Percentiles rank a stretch among this genome's conserved stretches.
Conservation (phyloP, 2,329 filamentous ascomycete genomes). For the Periconia digitata region DNA sequence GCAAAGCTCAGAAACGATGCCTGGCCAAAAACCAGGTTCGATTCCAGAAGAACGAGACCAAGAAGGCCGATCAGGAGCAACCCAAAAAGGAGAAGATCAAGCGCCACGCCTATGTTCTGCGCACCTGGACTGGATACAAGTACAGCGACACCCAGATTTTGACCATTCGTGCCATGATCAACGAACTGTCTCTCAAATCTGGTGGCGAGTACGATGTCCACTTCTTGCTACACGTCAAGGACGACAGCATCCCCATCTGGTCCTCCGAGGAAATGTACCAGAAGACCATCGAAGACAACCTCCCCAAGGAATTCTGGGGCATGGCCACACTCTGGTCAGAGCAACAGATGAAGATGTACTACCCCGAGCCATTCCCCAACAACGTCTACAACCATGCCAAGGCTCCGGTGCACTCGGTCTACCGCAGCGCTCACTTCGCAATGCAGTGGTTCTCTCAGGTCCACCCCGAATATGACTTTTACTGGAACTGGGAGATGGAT, state of each 20-base stretch:
- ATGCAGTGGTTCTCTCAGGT: conserved; percentile 56
- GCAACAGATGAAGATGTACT: conserved; percentile 86
- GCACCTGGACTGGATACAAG: conserved; percentile 79
- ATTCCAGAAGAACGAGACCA: conserved; percentile 43
- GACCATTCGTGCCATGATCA: conserved; percentile 79
- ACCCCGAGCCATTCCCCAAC: conserved; percentile 81
- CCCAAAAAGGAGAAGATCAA: conserved; percentile 47
- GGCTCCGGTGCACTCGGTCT: conserved; percentile 81
- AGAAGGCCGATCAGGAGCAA: conserved; percentile 17
- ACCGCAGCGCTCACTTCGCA: conserved; percentile 63
- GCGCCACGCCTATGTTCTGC: conserved; percentile 80
- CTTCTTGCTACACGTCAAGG: conserved; percentile 81
- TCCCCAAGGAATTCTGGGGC: conserved; percentile 83
- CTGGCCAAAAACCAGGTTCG: conserved; percentile 53
- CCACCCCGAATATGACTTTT: conserved; percentile 55
- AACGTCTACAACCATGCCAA: conserved; percentile 65
- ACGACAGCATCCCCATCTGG: conserved; percentile 75
- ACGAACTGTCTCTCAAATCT: conserved; percentile 76
- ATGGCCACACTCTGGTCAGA: conserved; percentile 93
- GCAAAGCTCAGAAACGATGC: conserved; percentile 50
- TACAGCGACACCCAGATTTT: conserved; percentile 80
- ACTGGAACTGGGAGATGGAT: conserved; percentile 92
- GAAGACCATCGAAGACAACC: conserved; percentile 65
- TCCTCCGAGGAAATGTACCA: conserved; percentile 70
- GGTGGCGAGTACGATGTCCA: conserved; percentile 87